Conservation (phyloP, 129 eudicot genomes). For the Flaveria robusta region DNA sequence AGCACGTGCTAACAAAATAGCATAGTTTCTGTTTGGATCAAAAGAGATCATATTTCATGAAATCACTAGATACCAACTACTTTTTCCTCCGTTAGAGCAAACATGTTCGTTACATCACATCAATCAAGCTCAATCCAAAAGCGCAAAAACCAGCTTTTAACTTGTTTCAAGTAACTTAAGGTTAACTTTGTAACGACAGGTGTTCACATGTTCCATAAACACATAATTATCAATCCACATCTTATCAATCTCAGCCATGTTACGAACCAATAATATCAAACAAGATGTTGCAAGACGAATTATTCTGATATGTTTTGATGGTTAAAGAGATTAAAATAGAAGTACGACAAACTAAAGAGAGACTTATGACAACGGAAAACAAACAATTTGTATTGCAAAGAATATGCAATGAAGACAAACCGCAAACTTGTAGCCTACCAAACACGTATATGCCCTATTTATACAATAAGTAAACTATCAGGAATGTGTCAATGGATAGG, state of each 20-base stretch:
- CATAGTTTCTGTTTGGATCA: too few species aligned
- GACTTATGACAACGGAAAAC: neutral
- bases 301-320: neutral
- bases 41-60: too few species aligned
- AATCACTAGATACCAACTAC: too few species aligned
- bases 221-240: too few species aligned
- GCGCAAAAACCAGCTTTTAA: too few species aligned
- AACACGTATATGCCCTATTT: conserved; percentile 32
- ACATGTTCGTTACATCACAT: too few species aligned
- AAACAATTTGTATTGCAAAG: conserved; percentile 13
- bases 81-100: too few species aligned
- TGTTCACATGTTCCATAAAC: too few species aligned
- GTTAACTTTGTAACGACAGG: too few species aligned
- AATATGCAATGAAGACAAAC: conserved; percentile 21
- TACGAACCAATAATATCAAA: neutral
- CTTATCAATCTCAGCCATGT: neutral
- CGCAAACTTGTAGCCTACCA: conserved; percentile 27
- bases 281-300: neutral
- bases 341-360: neutral
- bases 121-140: too few species aligned
- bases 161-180: too few species aligned
- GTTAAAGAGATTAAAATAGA: neutral
- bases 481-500: conserved; percentile 15
- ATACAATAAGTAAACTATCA: conserved; percentile 21
- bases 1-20: too few species aligned